Conservation (phyloP, 1,139 yeast species). For the Taphrina wiesneri region DNA sequence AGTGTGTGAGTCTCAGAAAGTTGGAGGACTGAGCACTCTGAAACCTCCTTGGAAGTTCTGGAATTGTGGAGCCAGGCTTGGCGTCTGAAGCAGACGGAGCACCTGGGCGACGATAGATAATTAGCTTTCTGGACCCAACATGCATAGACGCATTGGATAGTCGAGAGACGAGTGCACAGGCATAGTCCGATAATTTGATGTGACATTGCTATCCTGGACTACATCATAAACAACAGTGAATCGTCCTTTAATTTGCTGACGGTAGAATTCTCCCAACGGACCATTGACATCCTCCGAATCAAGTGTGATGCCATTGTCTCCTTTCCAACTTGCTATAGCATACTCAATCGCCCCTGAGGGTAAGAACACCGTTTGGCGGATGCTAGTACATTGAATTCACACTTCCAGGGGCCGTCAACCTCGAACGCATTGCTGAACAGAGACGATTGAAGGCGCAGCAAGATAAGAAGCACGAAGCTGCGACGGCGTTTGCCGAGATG, state of each 20-base stretch:
- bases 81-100: background rate
- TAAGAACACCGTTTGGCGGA: background rate
- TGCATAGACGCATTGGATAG: no score
- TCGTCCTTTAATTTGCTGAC: background rate
- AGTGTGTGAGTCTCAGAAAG: no score
- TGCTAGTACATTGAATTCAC: no score
- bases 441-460: background rate
- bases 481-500: background rate
- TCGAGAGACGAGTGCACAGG: no score
- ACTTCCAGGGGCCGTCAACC: background rate
- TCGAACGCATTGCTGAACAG: background rate
- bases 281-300: no score
- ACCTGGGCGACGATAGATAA: no score
- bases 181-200: no score
- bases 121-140: no score
- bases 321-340: conserved; percentile 18
- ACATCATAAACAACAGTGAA: no score
- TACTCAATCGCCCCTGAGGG: conserved; percentile 24
- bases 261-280: no score
- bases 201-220: no score
- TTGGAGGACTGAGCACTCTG: background rate
- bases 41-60: background rate
- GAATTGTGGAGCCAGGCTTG: background rate
- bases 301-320: conserved; percentile 13
- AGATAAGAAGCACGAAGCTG: background rate